phyloP scores from a whole-genome alignment of 345 rosid species.

The Psidium guajava region DNA sequence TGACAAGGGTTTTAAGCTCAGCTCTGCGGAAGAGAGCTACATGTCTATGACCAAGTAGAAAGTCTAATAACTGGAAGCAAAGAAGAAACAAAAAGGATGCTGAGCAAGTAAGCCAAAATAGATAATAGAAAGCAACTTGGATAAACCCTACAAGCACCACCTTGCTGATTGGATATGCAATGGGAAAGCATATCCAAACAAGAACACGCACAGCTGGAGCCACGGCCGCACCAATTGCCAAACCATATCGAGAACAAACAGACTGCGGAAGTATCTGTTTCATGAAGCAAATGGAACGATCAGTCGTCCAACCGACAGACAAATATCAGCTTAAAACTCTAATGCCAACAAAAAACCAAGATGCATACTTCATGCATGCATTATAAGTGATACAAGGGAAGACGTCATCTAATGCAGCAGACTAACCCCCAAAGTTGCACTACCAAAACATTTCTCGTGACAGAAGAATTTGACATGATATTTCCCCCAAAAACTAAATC shows the following conservation, averaged over 20 bases:
- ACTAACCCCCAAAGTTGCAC: neutral
- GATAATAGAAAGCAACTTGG: neutral
- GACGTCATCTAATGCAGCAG: neutral
- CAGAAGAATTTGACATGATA: neutral
- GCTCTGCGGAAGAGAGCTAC: constrained; percentile 97
- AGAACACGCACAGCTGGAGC: constrained; percentile 78
- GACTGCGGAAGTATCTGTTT: constrained; percentile 94
- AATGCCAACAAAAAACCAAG: neutral
- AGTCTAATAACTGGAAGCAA: constrained; percentile 56
- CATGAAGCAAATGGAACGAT: constrained; percentile 3
- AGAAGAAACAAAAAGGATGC: neutral
- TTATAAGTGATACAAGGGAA: neutral
- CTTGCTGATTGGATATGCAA: constrained; percentile 99
- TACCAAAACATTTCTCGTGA: neutral
- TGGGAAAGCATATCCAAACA: constrained; percentile 83
- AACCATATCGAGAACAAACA: constrained; percentile 83
- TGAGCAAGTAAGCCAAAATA: neutral
- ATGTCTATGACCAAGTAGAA: constrained; percentile 75
- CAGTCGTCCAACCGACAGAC: neutral
- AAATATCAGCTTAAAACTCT: neutral
- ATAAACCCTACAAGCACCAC: constrained; percentile 16
- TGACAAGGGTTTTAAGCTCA: constrained; percentile 93
- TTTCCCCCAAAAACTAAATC: neutral
- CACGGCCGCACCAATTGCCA: constrained; percentile 88
- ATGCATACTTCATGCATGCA: neutral